These are phyloP conservation scores for Harringtonia aguacate DNA, from an alignment of 2,329 filamentous ascomycete genomes.

Conservation along the genomic window DNA sequence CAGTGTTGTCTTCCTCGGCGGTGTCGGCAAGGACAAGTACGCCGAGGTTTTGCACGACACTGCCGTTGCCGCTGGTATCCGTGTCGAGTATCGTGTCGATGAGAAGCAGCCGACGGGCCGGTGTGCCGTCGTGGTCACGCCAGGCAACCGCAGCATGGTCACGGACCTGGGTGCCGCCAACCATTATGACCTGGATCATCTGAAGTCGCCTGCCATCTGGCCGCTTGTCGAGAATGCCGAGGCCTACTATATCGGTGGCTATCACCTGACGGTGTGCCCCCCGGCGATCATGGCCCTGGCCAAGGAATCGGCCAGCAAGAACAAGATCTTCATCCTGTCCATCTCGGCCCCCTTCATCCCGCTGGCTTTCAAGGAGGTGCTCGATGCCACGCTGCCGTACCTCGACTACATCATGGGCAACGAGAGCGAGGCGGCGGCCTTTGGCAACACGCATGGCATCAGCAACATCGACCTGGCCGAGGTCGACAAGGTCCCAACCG, in stretches of 20 bases:
- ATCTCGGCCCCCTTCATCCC: conserved; percentile 92
- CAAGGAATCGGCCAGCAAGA: conserved; percentile 75
- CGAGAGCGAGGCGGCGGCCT: conserved; percentile 86
- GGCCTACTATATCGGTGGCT: conserved; percentile 88
- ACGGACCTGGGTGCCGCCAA: conserved; percentile 95
- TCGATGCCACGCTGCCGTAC: conserved; percentile 79
- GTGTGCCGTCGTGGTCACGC: conserved; percentile 94
- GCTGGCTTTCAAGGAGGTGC: conserved; percentile 94
- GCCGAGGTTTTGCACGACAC: conserved; percentile 79
- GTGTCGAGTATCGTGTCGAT: conserved; percentile 92
- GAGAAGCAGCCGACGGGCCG: conserved; percentile 75
- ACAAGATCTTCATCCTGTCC: conserved; percentile 89
- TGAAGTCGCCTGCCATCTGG: conserved; percentile 90
- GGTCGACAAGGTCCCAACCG: conserved; percentile 49
- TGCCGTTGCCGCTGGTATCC: conserved; percentile 77
- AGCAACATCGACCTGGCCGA: conserved; percentile 25
- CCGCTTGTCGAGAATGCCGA: conserved; percentile 78
- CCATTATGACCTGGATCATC: conserved; percentile 88
- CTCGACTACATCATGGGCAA: conserved; percentile 96
- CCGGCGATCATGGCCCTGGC: conserved; percentile 82
- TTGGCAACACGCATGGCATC: conserved; percentile 71
- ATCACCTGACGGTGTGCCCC: conserved; percentile 94
- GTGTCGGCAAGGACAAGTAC: conserved; percentile 93
- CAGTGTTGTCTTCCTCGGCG: conserved; percentile 87
- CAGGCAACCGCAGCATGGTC: conserved; percentile 87